phyloP scores from a whole-genome alignment of 2,329 filamentous ascomycete genomes.

The Bipolaris gigantea region DNA sequence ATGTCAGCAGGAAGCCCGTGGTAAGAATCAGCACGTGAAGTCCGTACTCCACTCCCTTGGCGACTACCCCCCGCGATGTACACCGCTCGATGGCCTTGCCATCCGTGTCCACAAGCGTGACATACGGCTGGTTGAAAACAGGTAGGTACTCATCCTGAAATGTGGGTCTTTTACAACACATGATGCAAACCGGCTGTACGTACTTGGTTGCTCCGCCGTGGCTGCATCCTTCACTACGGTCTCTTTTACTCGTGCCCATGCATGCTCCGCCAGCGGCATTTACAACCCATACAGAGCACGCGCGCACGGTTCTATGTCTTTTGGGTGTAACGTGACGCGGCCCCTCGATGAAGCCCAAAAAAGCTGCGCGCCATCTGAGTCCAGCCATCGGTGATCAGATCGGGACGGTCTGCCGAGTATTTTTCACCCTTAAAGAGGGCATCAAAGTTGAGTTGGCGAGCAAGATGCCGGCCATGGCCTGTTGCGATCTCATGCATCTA shows the following conservation, averaged over 20 bases:
- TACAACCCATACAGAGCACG: conserved; percentile 5
- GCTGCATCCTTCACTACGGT: conserved; percentile 50
- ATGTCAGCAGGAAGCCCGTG: conserved; percentile 47
- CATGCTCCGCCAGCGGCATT: conserved; percentile 2
- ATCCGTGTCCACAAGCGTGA: conserved; percentile 62
- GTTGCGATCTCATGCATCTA: conserved; percentile 44
- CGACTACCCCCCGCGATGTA: conserved; percentile 52
- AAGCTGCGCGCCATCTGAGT: conserved; percentile 25
- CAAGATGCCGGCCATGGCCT: conserved; percentile 53
- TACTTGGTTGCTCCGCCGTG: conserved; percentile 54
- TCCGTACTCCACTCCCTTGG: conserved; percentile 51
- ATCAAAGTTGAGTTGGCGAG: conserved; percentile 50
- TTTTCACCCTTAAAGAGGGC: conserved; percentile 25
- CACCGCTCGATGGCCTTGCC: conserved; percentile 54
- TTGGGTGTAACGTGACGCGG: conserved; percentile 9
- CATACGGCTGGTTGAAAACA: conserved; percentile 60
- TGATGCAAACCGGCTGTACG: conserved; percentile 63
- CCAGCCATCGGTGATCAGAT: conserved; percentile 56
- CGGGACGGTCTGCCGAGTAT: conserved; percentile 31
- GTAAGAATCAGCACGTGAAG: conserved; percentile 50
- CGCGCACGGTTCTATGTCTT: neutral
- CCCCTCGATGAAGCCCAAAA: conserved; percentile 21
- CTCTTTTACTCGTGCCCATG: neutral
- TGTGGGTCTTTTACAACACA: conserved; percentile 64
- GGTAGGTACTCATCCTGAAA: conserved; percentile 63